A percentile compares a stretch with the other conserved stretches of the same genome.
Evolutionary conservation across 108 stramenopile species (phyloP).

Genomic region (Skeletonema tropicum): DNA sequence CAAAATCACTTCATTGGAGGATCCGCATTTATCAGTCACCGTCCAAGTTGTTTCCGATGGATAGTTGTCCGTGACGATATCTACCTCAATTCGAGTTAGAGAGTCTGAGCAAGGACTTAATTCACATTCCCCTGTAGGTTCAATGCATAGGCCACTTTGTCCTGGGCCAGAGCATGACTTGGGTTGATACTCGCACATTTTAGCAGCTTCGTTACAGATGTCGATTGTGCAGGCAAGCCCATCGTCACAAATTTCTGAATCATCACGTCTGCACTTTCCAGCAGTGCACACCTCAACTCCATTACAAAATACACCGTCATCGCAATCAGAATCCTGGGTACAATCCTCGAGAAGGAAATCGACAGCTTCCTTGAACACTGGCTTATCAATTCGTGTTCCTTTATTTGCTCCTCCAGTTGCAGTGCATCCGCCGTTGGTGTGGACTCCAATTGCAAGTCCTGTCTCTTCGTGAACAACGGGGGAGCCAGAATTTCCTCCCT

Average conservation of each 20-base stretch:
- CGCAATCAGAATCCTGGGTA: slow-evolving; percentile 1
- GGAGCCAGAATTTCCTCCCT: slow-evolving; percentile 15
- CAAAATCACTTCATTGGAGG: too few species aligned
- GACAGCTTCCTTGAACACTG: not conserved
- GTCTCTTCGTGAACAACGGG: slow-evolving; percentile 3
- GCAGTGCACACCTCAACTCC: not conserved
- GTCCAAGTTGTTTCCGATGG: too few species aligned
- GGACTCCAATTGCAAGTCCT: slow-evolving; percentile 9
- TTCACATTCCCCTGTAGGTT: too few species aligned
- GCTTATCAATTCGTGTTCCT: too few species aligned
- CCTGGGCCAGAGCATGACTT: too few species aligned
- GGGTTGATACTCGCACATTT: too few species aligned
- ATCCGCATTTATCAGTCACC: too few species aligned
- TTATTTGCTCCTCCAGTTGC: not conserved
- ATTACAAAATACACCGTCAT: slow-evolving; percentile 4
- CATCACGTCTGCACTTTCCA: not conserved
- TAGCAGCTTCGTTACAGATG: not conserved
- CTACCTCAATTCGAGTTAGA: too few species aligned
- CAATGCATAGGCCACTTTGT: too few species aligned
- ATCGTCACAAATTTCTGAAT: not conserved
- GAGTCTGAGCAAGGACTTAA: too few species aligned
- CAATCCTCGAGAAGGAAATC: not conserved
- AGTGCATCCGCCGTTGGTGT: slow-evolving; percentile 3
- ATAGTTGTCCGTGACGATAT: too few species aligned
- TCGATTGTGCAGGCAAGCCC: not conserved